Evolutionary conservation across 2,329 filamentous ascomycete species (phyloP).

Genomic region (Aschersonia sp.): DNA sequence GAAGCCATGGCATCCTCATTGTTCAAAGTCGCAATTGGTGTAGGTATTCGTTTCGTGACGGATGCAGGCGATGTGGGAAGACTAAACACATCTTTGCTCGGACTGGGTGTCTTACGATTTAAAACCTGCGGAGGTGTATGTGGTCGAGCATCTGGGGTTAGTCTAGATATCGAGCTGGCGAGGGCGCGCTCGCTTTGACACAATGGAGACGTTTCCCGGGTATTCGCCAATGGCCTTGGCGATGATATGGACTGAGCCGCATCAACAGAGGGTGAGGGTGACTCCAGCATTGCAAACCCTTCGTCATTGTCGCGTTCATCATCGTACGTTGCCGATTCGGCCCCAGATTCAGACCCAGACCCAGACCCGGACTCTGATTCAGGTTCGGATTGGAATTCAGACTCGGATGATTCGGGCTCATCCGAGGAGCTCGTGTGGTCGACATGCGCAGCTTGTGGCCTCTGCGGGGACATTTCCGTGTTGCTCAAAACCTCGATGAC

Average conservation of each 20-base stretch:
- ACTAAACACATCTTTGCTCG: slow-evolving; percentile 1
- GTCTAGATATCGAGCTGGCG: neutral
- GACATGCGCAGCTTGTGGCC: neutral
- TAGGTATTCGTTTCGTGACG: neutral
- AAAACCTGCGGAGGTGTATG: neutral
- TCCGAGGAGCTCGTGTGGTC: neutral
- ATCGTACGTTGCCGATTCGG: neutral
- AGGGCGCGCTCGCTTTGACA: neutral
- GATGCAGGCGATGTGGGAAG: slow-evolving; percentile 4
- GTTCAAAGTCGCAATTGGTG: no score
- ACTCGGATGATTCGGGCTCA: neutral
- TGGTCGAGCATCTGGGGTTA: neutral
- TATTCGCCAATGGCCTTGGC: neutral
- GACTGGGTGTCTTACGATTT: slow-evolving; percentile 1
- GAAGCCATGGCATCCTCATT: no score
- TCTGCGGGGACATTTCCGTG: neutral
- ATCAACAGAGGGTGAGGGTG: neutral
- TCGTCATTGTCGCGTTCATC: neutral
- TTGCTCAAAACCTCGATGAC: slow-evolving; percentile 1
- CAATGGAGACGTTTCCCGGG: neutral
- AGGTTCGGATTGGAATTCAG: neutral
- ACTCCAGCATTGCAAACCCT: neutral
- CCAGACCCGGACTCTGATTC: neutral
- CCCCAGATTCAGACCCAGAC: neutral
- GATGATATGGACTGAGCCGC: neutral